Evolutionary conservation across 225 moss, liverwort and hornwort genomes (phyloP).

Genomic region (Antitrichia curtipendula): DNA sequence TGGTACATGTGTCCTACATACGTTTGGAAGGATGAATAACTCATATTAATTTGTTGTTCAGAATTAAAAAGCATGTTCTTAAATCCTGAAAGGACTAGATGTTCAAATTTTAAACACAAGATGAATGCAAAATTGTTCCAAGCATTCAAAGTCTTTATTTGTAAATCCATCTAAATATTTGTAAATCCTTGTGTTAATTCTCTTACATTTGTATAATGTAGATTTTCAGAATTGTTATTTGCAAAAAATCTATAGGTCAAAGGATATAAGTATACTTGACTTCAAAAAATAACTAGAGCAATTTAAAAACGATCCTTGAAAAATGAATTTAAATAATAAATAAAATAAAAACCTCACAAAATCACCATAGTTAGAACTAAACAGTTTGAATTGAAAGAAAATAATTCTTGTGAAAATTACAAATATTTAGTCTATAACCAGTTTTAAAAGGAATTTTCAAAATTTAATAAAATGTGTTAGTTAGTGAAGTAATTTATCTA

Average conservation of each 20-base stretch:
- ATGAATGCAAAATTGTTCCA: neutral
- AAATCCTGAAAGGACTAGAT: rapidly evolving
- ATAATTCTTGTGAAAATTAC: too few relatives aligned
- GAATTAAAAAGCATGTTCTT: rapidly evolving
- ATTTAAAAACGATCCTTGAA: rapidly evolving
- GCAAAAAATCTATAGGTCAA: too few relatives aligned
- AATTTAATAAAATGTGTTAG: neutral
- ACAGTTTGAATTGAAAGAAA: too few relatives aligned
- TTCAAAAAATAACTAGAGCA: neutral
- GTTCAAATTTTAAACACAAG: rapidly evolving
- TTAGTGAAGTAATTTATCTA: neutral
- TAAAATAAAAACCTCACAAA: neutral
- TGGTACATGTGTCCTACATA: too few relatives aligned
- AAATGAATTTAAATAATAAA: neutral
- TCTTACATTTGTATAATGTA: neutral
- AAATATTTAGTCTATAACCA: too few relatives aligned
- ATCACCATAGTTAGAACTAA: neutral
- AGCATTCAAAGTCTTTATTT: neutral
- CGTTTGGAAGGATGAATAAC: too few relatives aligned
- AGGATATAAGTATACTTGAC: neutral
- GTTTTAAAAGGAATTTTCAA: too few relatives aligned
- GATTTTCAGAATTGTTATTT: neutral
- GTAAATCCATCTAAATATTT: neutral
- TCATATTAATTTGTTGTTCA: neutral
- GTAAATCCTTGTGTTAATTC: neutral